phyloP scores from a whole-genome alignment of 176 grass and related monocot genomes.

The Miscanthus lutarioriparius region DNA sequence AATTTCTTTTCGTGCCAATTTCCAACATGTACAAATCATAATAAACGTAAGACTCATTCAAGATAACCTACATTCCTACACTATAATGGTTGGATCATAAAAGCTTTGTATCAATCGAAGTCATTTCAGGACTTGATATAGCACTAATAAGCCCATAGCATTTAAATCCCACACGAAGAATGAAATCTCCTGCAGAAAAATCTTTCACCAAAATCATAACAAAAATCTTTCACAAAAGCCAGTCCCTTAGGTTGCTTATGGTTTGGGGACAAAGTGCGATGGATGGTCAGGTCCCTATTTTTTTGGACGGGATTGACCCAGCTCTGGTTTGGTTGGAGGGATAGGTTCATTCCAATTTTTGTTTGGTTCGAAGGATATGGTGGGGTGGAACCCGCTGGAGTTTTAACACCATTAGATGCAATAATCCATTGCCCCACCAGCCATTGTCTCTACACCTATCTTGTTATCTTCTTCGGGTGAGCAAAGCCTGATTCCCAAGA shows the following conservation, averaged over 20 bases:
- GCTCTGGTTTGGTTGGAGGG: background rate
- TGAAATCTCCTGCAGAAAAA: background rate
- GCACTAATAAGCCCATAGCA: background rate
- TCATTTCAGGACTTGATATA: background rate
- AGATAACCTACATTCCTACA: background rate
- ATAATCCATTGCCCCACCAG: background rate
- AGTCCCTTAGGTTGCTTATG: background rate
- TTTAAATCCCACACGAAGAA: background rate
- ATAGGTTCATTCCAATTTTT: background rate
- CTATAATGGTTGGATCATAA: too few relatives aligned
- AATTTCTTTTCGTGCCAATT: background rate
- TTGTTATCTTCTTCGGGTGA: too few relatives aligned
- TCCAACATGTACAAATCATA: background rate
- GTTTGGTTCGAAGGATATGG: background rate
- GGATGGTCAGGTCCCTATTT: background rate
- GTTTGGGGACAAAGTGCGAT: background rate
- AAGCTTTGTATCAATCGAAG: background rate
- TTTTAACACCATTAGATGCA: background rate
- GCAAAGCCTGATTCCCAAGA: background rate
- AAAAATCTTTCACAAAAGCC: background rate
- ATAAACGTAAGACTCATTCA: background rate
- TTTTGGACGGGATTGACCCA: background rate
- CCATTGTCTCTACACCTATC: too few relatives aligned
- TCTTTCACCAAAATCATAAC: background rate
- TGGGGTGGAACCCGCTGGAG: background rate